A percentile compares a stretch with the other conserved stretches of the same genome.
phyloP scores from a whole-genome alignment of 2,329 filamentous ascomycete genomes.

The Delphinella strobiligena region DNA sequence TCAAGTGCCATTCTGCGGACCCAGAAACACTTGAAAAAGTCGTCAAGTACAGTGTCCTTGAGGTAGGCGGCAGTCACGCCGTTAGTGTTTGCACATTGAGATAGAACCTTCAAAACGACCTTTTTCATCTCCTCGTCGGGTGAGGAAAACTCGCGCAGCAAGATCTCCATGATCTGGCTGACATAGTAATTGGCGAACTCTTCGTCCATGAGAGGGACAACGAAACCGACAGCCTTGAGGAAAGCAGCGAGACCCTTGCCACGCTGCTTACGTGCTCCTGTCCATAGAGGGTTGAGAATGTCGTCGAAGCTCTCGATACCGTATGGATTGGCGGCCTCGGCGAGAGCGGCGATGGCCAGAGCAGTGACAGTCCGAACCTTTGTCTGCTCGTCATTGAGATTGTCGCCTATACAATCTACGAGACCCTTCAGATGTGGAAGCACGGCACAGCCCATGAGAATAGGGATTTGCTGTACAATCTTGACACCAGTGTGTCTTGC shows the following conservation, averaged over 20 bases:
- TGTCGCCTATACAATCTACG: slow-evolving; percentile 91
- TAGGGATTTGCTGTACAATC: slow-evolving; percentile 97
- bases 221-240: slow-evolving; percentile 93
- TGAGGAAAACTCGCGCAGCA: slow-evolving; percentile 88
- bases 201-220: slow-evolving; percentile 98
- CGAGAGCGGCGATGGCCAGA: slow-evolving; percentile 85
- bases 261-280: slow-evolving; percentile 86
- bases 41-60: slow-evolving; percentile 86
- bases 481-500: slow-evolving; percentile 96
- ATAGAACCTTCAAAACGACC: slow-evolving; percentile 93
- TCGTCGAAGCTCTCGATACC: slow-evolving; percentile 99
- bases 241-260: slow-evolving; percentile 94
- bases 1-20: slow-evolving; percentile 92
- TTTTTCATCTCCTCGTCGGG: slow-evolving; percentile 99
- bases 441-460: slow-evolving; percentile 95
- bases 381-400: slow-evolving; percentile 93
- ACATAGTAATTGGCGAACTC: slow-evolving; percentile 99
- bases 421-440: slow-evolving; percentile 89
- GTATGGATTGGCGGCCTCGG: slow-evolving; percentile 93
- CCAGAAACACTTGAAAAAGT: slow-evolving; percentile 99
- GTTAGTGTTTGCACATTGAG: slow-evolving; percentile 86
- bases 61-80: slow-evolving; percentile 91
- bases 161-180: slow-evolving; percentile 95
- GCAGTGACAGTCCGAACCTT: slow-evolving; percentile 96
- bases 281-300: slow-evolving; percentile 95